Base-by-base conservation (phyloP, 495 filamentous ascomycete species). In the Penicillium paxilli region DNA sequence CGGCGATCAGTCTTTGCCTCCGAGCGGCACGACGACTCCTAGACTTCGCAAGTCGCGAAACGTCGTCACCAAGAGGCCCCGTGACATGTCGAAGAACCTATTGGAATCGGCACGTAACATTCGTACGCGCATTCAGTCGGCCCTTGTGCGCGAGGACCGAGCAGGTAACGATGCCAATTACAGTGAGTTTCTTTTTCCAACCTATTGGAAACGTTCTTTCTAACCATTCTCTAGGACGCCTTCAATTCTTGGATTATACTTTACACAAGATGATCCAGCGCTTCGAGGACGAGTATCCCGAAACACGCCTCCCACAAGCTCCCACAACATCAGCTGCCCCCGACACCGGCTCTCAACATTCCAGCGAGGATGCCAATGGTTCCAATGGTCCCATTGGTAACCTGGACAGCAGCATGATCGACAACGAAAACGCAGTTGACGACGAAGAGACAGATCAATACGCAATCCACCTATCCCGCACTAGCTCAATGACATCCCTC, bases 251-350 rank as follows among this genome's bases (percentile, higher is more conserved):
- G 24, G 92, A 96, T 61, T 79, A 88, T 47, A 98, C 94, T 1
- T 81, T 98, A 6, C 82, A 89, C 55, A 83, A 84, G 56, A 96
- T 98, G 74, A 96, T 98, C 64, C 83, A 88, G 63, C 89, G 94
- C 17, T 98, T 98, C 57, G 94, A 98, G 65, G 86, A 93, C 62
- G 92, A 96, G 70, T 98, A 91, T 62, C 94, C 94, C 10, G 94
- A 98, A 64, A 93, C 87, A 1, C 84, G 90, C 12, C 69, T 92
- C 10, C 54, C 72, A 14, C 67, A 53, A 33, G 20, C 57, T 17
- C 49, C 65, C n/a, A 52, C 66, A 8, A 4, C 54, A 14, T 63
- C 61, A 10, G 19, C 54, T 25, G 49, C 49, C 6, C 63, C 59
- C 5, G 73, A 76, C n/a, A 67, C 58, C 47, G 65, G 55, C 52